Base-by-base conservation (phyloP, 805 yeast genomes). In the Hanseniaspora singularis region DNA sequence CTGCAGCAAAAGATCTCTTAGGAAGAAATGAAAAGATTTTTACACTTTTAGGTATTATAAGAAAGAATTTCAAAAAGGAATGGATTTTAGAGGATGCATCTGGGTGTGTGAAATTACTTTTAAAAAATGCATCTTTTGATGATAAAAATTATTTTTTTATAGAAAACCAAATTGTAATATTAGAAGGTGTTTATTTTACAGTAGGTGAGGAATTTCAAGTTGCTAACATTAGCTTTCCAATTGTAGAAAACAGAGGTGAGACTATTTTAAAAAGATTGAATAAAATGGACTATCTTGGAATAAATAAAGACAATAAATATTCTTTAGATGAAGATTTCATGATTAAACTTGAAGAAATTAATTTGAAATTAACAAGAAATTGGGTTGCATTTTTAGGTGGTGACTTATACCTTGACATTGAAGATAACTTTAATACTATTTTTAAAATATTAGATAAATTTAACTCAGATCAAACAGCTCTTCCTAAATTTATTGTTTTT, bases 1-100 rank as follows among this genome's bases (percentile, higher is more conserved):
- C 95, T 0, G 68, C 76, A 33, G 77, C 92, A 46, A 88, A 88
- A 56, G 88, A 88, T 60, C 65, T 92, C 50, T 60, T 92, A 24
- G 99, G 98, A 26, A 67, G 95, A 46, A 82, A 81, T 55, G 89
- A 89, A 4, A 69, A 74, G 45, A 70, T 75, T 49, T 92, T 92
- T 57, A 65, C 82, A 7, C 58, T 92, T 2, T 76, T 88, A 55
- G 99, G 98, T 0, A 65, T 87, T 49, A 61, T 92, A 10, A 69
- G 79, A 2, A 69, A 70, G 49, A 77, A 77, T 46, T 66, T 74
- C 10, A 74, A 71, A 44, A 95, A 89, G 1, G 66, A 71, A n/a
- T 81, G 76, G 74, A 74, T 74, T 39, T 59, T 94, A 24, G 94
- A 87, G 57, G 99, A 92, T 60, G 73, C 79, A 3, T 74, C 87